Evolutionary conservation across 2,329 filamentous ascomycete genomes (phyloP).

Genomic region (Corynespora cassiicola): DNA sequence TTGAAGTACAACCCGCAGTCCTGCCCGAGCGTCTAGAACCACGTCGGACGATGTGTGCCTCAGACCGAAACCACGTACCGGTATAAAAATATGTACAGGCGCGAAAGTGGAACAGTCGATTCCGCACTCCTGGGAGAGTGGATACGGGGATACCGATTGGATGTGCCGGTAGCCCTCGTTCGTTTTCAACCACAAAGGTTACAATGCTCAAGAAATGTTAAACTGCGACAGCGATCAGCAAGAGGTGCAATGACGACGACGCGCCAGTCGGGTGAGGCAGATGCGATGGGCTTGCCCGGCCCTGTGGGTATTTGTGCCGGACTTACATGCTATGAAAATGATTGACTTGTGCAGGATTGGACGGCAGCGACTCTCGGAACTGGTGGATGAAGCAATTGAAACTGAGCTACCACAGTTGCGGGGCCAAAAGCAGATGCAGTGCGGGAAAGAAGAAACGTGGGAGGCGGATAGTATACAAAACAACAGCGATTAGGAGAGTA

Average conservation of each 20-base stretch:
- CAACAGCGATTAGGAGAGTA: conserved; percentile 1
- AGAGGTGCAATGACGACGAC: too few relatives aligned
- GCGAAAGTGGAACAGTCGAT: not conserved
- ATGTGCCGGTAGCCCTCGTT: too few relatives aligned
- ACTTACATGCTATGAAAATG: conserved; percentile 21
- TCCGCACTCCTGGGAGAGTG: too few relatives aligned
- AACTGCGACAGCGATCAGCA: conserved; percentile 2
- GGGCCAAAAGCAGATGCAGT: too few relatives aligned
- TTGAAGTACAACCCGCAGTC: conserved; percentile 1
- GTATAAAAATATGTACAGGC: conserved; percentile 5
- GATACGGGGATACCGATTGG: too few relatives aligned
- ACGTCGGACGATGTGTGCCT: conserved; percentile 10
- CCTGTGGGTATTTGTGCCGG: conserved; percentile 6
- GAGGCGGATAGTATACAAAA: too few relatives aligned
- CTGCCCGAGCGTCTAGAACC: conserved; percentile 3
- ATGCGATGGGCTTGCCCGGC: not conserved
- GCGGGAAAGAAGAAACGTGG: conserved; percentile 7
- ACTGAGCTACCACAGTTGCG: too few relatives aligned
- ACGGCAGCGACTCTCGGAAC: too few relatives aligned
- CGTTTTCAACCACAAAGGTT: too few relatives aligned
- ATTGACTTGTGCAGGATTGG: conserved; percentile 1
- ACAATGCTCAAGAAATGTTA: too few relatives aligned
- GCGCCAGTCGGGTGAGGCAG: conserved; percentile 4
- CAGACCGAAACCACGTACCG: conserved; percentile 9
- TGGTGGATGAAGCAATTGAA: conserved; percentile 9